Evolutionary conservation across 371 early-diverging fungal species (phyloP).

Genomic region (Mortierella sp.): DNA sequence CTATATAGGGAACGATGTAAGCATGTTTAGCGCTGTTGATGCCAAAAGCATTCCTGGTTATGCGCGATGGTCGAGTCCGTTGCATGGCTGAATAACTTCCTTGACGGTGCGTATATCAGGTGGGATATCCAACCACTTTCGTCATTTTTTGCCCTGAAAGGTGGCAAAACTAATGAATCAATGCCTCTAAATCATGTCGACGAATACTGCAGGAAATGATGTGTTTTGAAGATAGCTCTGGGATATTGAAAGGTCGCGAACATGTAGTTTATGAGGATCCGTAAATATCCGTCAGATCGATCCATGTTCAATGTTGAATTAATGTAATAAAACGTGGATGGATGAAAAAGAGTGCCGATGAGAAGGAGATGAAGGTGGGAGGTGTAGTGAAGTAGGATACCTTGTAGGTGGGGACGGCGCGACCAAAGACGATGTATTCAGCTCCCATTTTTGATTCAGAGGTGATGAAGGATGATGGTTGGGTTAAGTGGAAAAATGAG

Average conservation of each 20-base stretch:
- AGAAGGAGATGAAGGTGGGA: background rate
- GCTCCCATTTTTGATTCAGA: conserved; percentile 42
- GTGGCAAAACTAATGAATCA: background rate
- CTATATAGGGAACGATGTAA: no score
- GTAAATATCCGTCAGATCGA: conserved; percentile 11
- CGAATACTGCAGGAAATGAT: background rate
- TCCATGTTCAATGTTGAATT: background rate
- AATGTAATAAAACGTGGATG: background rate
- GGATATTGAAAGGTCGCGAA: background rate
- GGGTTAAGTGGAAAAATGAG: conserved; percentile 9
- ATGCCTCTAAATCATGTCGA: background rate
- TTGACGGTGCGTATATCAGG: no score
- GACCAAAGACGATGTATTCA: conserved; percentile 57
- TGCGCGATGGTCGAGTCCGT: no score
- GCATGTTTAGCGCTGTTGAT: no score
- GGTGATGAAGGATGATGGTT: conserved; percentile 27
- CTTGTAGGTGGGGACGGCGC: conserved; percentile 58
- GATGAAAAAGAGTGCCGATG: background rate
- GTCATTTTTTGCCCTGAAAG: no score
- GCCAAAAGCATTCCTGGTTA: no score
- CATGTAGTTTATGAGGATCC: conserved; percentile 8
- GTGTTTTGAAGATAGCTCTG: background rate
- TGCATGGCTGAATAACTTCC: no score
- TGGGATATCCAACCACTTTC: no score
- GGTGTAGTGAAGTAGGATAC: conserved; percentile 18